Percentiles rank a stretch among this genome's conserved stretches.
These are phyloP conservation scores for Diaporthe australafricana DNA, from an alignment of 2,329 filamentous ascomycete genomes.

Conservation along the genomic window DNA sequence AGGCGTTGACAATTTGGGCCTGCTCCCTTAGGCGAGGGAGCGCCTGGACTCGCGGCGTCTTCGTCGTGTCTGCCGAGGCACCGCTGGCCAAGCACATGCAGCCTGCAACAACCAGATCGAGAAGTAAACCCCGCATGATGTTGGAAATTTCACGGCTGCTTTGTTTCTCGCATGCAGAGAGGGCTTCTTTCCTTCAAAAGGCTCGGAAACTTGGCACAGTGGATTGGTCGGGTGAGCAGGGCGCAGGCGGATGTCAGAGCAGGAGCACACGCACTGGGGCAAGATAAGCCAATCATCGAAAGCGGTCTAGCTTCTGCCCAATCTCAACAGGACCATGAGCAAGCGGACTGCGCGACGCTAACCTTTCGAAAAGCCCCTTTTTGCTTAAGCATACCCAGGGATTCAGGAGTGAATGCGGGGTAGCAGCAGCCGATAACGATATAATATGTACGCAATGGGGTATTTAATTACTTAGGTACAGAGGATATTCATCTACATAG, in stretches of 20 bases:
- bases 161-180: neutral
- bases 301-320: too few relatives aligned
- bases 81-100: neutral
- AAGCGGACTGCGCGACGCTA: too few relatives aligned
- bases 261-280: neutral
- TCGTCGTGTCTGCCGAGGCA: slow-evolving; percentile 34
- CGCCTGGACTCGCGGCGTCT: slow-evolving; percentile 49
- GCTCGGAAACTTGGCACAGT: neutral
- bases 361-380: too few relatives aligned
- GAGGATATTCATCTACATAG: too few relatives aligned
- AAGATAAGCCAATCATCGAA: too few relatives aligned
- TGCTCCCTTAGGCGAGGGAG: slow-evolving; percentile 58
- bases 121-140: neutral
- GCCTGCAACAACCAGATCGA: neutral
- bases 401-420: too few relatives aligned
- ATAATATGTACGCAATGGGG: too few relatives aligned
- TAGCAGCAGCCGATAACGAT: too few relatives aligned
- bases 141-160: neutral
- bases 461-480: too few relatives aligned
- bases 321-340: too few relatives aligned
- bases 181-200: neutral
- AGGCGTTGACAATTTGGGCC: slow-evolving; percentile 55
- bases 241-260: neutral
- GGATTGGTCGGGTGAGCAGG: neutral
- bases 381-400: too few relatives aligned